phyloP scores from a whole-genome alignment of 768 basidiomycete genomes.

The Tylopilus felleus region DNA sequence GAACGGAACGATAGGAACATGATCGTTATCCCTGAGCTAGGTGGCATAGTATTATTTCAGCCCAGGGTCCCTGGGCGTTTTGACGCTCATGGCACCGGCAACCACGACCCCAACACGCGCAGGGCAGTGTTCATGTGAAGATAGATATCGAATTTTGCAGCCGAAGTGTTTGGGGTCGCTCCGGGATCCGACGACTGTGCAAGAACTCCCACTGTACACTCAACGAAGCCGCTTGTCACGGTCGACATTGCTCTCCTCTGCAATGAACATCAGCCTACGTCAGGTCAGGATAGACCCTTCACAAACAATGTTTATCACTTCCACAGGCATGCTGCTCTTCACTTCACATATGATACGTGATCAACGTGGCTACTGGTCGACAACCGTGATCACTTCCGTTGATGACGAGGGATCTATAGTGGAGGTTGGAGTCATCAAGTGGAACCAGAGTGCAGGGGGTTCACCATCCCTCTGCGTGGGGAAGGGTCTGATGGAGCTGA shows the following conservation, averaged over 20 bases:
- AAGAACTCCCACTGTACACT: not conserved
- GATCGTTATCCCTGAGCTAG: no score
- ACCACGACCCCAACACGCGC: no score
- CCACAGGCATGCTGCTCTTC: constrained; percentile 17
- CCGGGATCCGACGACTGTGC: not conserved
- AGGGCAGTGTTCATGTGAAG: no score
- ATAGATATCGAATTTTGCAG: no score
- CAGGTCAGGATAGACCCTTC: constrained; percentile 9
- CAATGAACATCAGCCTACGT: constrained; percentile 22
- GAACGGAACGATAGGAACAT: no score
- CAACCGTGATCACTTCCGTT: constrained; percentile 13
- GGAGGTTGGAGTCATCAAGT: constrained; percentile 15
- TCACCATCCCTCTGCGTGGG: constrained; percentile 1
- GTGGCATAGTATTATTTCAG: no score
- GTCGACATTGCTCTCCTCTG: not conserved
- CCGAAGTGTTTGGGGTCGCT: no score
- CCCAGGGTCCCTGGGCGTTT: no score
- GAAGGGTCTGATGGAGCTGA: constrained; percentile 1
- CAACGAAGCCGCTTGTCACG: not conserved
- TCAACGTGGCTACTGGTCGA: not conserved
- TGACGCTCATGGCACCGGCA: no score
- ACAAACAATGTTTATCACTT: constrained; percentile 14
- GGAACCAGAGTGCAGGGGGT: constrained; percentile 6
- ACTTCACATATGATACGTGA: constrained; percentile 1
- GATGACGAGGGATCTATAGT: constrained; percentile 3